Conservation (phyloP, 2,329 filamentous ascomycete species). For the Fusarium liriodendri region DNA sequence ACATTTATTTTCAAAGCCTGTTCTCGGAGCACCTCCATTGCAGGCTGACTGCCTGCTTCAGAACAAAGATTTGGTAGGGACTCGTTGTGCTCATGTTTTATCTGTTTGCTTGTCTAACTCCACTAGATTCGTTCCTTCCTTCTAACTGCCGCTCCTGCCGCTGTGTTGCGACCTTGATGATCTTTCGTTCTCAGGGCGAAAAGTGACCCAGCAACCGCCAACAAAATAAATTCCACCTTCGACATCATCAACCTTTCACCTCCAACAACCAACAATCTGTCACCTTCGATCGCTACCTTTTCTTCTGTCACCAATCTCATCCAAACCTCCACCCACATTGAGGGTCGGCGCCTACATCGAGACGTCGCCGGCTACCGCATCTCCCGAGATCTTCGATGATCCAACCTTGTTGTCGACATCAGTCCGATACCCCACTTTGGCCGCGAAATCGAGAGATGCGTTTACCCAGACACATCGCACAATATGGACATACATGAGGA, state of each 20-base stretch:
- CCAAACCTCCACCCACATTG: background rate
- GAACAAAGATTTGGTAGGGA: slow-evolving; percentile 8
- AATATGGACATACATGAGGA: slow-evolving; percentile 56
- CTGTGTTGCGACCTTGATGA: slow-evolving; percentile 6
- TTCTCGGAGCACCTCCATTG: slow-evolving; percentile 17
- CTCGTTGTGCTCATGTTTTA: background rate
- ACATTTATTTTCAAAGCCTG: slow-evolving; percentile 31
- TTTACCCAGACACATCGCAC: slow-evolving; percentile 13
- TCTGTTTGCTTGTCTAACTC: background rate
- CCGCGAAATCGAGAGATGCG: slow-evolving; percentile 35
- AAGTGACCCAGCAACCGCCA: slow-evolving; percentile 33
- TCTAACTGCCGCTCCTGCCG: background rate
- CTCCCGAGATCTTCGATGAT: slow-evolving; percentile 11
- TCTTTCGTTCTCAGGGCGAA: slow-evolving; percentile 16
- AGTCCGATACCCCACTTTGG: slow-evolving; percentile 9
- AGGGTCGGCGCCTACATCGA: background rate
- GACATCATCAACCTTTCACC: background rate
- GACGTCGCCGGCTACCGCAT: background rate
- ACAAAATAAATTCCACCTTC: background rate
- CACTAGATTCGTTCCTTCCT: background rate
- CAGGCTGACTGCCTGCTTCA: slow-evolving; percentile 26
- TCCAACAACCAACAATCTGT: background rate
- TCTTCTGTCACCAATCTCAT: background rate
- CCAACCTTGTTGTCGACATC: slow-evolving; percentile 5
- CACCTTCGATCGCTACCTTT: background rate